phyloP scores from a whole-genome alignment of 805 yeast species.

The Debaryomyces hansenii region DNA sequence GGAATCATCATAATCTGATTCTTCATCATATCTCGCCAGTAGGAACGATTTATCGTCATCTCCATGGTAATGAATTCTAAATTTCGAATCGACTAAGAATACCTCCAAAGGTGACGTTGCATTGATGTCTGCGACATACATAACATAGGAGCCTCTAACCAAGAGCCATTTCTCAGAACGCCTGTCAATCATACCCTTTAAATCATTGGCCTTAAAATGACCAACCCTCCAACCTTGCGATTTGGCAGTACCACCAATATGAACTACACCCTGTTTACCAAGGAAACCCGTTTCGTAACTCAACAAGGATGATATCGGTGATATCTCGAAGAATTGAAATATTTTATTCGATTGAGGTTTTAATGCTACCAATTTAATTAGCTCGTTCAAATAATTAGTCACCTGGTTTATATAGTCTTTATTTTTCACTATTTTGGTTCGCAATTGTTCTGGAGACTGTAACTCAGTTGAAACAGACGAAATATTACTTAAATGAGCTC shows the following conservation, averaged over 20 bases:
- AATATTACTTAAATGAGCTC: constrained; percentile 29
- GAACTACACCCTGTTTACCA: constrained; percentile 87
- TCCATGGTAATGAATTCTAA: constrained; percentile 56
- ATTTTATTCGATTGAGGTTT: constrained; percentile 80
- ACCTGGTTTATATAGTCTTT: constrained; percentile 47
- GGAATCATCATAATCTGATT: constrained; percentile 48
- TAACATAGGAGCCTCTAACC: constrained; percentile 78
- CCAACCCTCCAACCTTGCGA: constrained; percentile 96
- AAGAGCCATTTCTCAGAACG: constrained; percentile 92
- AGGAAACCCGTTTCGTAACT: constrained; percentile 78
- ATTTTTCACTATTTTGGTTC: constrained; percentile 24
- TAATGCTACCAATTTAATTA: constrained; percentile 60
- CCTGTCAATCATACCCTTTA: constrained; percentile 84
- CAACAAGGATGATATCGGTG: constrained; percentile 81
- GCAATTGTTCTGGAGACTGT: constrained; percentile 31
- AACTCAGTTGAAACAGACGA: constrained; percentile 19
- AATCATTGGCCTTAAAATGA: constrained; percentile 75
- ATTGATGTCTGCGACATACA: constrained; percentile 81
- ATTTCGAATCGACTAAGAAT: constrained; percentile 79
- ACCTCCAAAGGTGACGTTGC: constrained; percentile 91
- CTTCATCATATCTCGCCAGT: constrained; percentile 31
- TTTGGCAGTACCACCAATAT: constrained; percentile 78
- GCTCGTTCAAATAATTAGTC: constrained; percentile 64
- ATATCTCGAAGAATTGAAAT: constrained; percentile 85
- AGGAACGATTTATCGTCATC: constrained; percentile 19